A percentile compares a stretch with the other conserved stretches of the same genome.
Evolutionary conservation across 2,329 filamentous ascomycete species (phyloP).

Genomic region (Bipolaris gigantea): DNA sequence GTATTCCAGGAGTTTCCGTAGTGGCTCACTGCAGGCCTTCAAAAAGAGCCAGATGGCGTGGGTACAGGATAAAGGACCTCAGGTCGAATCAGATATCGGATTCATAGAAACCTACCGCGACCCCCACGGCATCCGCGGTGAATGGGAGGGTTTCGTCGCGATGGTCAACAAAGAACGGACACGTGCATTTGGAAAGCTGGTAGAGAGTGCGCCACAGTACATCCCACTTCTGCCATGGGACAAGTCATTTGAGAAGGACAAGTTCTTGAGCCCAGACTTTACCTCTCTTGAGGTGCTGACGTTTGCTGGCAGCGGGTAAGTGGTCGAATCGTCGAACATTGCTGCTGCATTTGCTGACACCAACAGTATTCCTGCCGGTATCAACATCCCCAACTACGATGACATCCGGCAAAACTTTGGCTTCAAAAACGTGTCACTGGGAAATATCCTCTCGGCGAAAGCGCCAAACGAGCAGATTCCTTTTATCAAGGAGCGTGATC

Average conservation of each 20-base stretch:
- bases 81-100: slow-evolving; percentile 57
- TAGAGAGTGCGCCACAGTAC: slow-evolving; percentile 75
- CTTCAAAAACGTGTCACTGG: slow-evolving; percentile 92
- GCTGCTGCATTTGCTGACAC: not conserved
- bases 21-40: slow-evolving; percentile 55
- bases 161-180: slow-evolving; percentile 90
- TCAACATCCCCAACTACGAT: slow-evolving; percentile 62
- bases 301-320: slow-evolving; percentile 64
- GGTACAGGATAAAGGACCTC: slow-evolving; percentile 56
- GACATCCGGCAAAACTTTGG: slow-evolving; percentile 76
- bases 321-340: not conserved
- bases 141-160: slow-evolving; percentile 57
- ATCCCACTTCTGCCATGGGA: slow-evolving; percentile 91
- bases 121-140: slow-evolving; percentile 56
- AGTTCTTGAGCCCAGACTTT: slow-evolving; percentile 93
- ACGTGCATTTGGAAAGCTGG: slow-evolving; percentile 80
- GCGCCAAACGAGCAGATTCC: slow-evolving; percentile 90
- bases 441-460: slow-evolving; percentile 90
- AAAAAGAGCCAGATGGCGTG: slow-evolving; percentile 56
- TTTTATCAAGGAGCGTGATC: slow-evolving; percentile 79
- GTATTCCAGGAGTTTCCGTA: slow-evolving; percentile 55
- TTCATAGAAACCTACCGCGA: slow-evolving; percentile 61
- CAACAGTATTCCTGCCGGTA: slow-evolving; percentile 59
- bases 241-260: slow-evolving; percentile 91
- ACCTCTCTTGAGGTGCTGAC: slow-evolving; percentile 90